These are phyloP conservation scores for Nothopassalora personata DNA, from an alignment of 2,329 filamentous ascomycete species.

Conservation along the genomic window DNA sequence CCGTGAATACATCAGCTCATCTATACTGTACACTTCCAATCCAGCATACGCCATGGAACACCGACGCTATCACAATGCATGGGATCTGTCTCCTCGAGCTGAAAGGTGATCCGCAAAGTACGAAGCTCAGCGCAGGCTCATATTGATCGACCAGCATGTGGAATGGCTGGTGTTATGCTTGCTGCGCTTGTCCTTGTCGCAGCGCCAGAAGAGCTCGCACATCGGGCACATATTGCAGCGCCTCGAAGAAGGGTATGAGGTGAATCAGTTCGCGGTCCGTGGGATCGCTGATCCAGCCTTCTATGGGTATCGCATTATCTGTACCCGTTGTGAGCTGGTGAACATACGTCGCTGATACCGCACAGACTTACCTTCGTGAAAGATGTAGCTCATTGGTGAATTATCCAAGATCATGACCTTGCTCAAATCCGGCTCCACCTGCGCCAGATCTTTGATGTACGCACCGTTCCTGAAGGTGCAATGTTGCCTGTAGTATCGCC, in stretches of 20 bases:
- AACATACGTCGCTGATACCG: background rate
- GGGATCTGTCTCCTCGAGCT: background rate
- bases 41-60: background rate
- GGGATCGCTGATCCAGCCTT: conserved; percentile 98
- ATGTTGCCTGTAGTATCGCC: conserved; percentile 91
- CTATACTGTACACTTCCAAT: conserved; percentile 6
- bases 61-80: conserved; percentile 1
- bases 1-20: conserved; percentile 1
- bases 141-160: background rate
- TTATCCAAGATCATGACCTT: conserved; percentile 99
- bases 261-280: conserved; percentile 94
- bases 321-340: conserved; percentile 5
- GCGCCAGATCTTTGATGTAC: conserved; percentile 96
- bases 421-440: conserved; percentile 92
- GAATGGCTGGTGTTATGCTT: conserved; percentile 18
- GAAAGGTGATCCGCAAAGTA: background rate
- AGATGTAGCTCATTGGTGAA: conserved; percentile 95
- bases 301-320: conserved; percentile 99
- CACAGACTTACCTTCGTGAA: conserved; percentile 75
- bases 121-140: background rate
- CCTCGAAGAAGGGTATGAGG: conserved; percentile 85
- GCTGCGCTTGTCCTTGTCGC: conserved; percentile 67
- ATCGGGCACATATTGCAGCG: conserved; percentile 92
- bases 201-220: conserved; percentile 85
- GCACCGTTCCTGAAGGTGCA: conserved; percentile 93